These are phyloP conservation scores for Kodamaea neixiangensis DNA, from an alignment of 805 yeast genomes.

Conservation along the genomic window DNA sequence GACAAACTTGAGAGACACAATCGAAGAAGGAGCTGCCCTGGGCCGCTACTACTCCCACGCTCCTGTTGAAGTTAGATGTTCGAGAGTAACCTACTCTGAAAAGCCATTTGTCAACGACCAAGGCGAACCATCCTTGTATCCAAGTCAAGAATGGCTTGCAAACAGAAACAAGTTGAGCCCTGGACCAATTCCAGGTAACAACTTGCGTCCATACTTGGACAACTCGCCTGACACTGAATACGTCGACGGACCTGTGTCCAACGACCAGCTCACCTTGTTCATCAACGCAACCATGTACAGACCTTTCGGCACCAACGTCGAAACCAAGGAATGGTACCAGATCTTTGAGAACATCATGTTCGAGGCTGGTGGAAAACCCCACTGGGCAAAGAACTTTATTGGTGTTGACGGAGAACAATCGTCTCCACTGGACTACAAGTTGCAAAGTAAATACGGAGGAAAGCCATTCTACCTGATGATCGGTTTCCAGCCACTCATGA, in stretches of 20 bases:
- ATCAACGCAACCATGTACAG: slow-evolving; percentile 94
- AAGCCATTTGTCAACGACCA: slow-evolving; percentile 35
- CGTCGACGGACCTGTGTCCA: slow-evolving; percentile 47
- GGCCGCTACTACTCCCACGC: slow-evolving; percentile 86
- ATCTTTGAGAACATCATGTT: slow-evolving; percentile 78
- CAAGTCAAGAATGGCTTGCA: slow-evolving; percentile 50
- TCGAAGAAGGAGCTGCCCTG: slow-evolving; percentile 56
- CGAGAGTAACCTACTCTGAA: slow-evolving; percentile 68
- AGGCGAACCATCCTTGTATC: slow-evolving; percentile 42
- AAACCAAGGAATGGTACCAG: slow-evolving; percentile 77
- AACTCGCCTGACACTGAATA: slow-evolving; percentile 69
- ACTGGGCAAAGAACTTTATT: slow-evolving; percentile 96
- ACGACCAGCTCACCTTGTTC: slow-evolving; percentile 79
- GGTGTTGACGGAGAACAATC: slow-evolving; percentile 50
- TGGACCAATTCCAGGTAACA: slow-evolving; percentile 87
- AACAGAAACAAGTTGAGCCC: slow-evolving; percentile 53
- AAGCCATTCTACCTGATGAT: slow-evolving; percentile 68
- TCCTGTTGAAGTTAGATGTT: slow-evolving; percentile 92
- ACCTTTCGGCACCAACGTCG: slow-evolving; percentile 80
- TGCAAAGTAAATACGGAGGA: slow-evolving; percentile 42
- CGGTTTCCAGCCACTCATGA: slow-evolving; percentile 70
- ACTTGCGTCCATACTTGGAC: slow-evolving; percentile 78
- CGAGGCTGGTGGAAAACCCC: slow-evolving; percentile 89
- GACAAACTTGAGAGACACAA: slow-evolving; percentile 59
- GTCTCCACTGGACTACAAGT: slow-evolving; percentile 37